These are phyloP conservation scores for Naganishia sp. DNA, from an alignment of 1,284 basidiomycete genomes.

Conservation along the genomic window DNA sequence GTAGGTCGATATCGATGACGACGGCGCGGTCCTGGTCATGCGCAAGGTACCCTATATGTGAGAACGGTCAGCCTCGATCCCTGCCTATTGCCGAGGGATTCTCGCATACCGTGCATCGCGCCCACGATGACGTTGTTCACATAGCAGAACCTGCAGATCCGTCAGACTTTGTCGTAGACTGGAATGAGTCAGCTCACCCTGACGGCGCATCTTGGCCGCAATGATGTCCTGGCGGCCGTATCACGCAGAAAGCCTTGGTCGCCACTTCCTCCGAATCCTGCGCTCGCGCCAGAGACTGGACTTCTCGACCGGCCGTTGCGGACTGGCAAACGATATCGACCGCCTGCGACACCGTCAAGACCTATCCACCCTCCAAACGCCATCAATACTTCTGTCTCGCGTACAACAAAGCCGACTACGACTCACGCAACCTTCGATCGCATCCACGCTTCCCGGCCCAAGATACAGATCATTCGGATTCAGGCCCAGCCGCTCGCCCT, in stretches of 20 bases:
- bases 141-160: slow-evolving; percentile 68
- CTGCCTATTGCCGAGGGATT: not conserved
- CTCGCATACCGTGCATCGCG: slow-evolving; percentile 74
- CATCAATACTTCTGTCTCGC: slow-evolving; percentile 46
- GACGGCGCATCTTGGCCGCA: slow-evolving; percentile 83
- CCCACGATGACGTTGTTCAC: slow-evolving; percentile 90
- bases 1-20: slow-evolving; percentile 91
- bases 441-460: slow-evolving; percentile 58
- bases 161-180: not conserved
- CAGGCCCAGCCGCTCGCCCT: slow-evolving; percentile 61
- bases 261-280: not conserved
- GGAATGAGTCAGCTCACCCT: slow-evolving; percentile 56
- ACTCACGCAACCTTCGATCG: slow-evolving; percentile 50
- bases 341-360: slow-evolving; percentile 74
- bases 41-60: slow-evolving; percentile 67
- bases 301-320: not conserved
- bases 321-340: slow-evolving; percentile 61
- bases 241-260: slow-evolving; percentile 71
- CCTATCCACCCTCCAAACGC: slow-evolving; percentile 35
- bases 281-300: not conserved
- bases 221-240: slow-evolving; percentile 88
- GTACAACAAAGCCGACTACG: slow-evolving; percentile 44
- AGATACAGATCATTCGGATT: slow-evolving; percentile 72
- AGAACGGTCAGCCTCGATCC: not conserved
- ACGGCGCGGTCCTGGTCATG: slow-evolving; percentile 77